Percentiles rank a stretch among this genome's conserved stretches.
These are phyloP conservation scores for Sherardia arvensis DNA, from an alignment of 257 asterid species.

Conservation along the genomic window DNA sequence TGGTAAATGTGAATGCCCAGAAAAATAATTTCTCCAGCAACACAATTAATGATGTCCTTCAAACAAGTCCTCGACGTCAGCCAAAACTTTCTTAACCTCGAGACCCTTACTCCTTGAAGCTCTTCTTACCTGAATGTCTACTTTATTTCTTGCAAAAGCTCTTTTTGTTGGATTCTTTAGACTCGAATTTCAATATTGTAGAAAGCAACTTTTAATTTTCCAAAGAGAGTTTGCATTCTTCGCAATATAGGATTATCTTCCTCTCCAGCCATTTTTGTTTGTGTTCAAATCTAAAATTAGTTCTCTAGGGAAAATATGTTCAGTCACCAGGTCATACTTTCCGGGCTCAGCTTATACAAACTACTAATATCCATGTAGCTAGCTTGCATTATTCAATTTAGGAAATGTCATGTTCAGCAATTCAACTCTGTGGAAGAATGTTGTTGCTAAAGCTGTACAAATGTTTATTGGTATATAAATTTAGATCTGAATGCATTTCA, in stretches of 20 bases:
- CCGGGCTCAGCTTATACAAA: no score
- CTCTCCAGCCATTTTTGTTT: no score
- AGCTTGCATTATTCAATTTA: no score
- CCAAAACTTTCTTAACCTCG: slow-evolving; percentile 72
- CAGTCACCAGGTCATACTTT: no score
- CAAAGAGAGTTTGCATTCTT: background rate
- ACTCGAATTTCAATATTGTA: background rate
- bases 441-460: no score
- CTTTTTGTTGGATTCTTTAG: background rate
- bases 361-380: background rate
- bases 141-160: background rate
- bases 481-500: background rate
- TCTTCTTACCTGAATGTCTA: background rate
- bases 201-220: background rate
- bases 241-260: background rate
- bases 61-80: slow-evolving; percentile 63
- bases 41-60: no score
- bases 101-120: slow-evolving; percentile 49
- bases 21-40: no score
- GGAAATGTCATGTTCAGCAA: background rate
- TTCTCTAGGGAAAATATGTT: no score
- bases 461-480: no score
- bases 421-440: background rate
- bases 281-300: no score
- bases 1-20: no score